Evolutionary conservation across 352 stramenopile species (phyloP), one percentile per base, ranked within the genome.

Genomic region (Pythium rishiriense): DNA sequence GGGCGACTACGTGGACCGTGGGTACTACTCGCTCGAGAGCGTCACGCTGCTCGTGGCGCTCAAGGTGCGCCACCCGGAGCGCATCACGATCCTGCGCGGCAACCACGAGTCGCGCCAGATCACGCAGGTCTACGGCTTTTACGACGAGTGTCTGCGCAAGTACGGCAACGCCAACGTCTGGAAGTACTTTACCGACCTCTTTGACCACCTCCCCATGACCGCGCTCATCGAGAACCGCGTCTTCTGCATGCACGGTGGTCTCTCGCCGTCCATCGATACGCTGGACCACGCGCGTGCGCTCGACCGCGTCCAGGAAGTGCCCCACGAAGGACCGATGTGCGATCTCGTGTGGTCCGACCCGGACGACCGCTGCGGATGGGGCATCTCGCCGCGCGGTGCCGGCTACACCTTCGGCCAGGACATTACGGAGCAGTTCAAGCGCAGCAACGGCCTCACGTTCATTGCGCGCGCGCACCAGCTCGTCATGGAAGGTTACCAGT

Each of bases 401-500:
- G 87, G 87, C 37, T 97, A 95, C 75, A 93, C 80, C 49, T 97
- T 97, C 57, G 83, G 84, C 24, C 81, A 92, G 72, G 85, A 94
- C 72, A 93, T 94, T 52, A 93, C 83, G 56, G 85, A 95, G 74
- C 85, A 96, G 72, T 96, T 96, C 71, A 95, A 95, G 72, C 87
- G 80, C 67, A 95, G 82, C 74, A 95, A 96, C 64, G 87, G 83
- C 4, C 79, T 96, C 52, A 92, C 81, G 58, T 93, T 95, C 70
- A 94, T 96, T 49, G 83, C 83, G 14, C 85, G 88, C 21, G 88
- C 88, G 22, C 88, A 96, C 46, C 88, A 98, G 73, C 75, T 98
- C 22, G 92, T 98, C 19, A 98, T 98, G 92, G 92, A 98, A 70
- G 93, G 93, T 48, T 97, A 96, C 75, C 89, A 98, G 70, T 97